phyloP scores from a whole-genome alignment of 225 moss, liverwort and hornwort species.

The Lunularia cruciata region DNA sequence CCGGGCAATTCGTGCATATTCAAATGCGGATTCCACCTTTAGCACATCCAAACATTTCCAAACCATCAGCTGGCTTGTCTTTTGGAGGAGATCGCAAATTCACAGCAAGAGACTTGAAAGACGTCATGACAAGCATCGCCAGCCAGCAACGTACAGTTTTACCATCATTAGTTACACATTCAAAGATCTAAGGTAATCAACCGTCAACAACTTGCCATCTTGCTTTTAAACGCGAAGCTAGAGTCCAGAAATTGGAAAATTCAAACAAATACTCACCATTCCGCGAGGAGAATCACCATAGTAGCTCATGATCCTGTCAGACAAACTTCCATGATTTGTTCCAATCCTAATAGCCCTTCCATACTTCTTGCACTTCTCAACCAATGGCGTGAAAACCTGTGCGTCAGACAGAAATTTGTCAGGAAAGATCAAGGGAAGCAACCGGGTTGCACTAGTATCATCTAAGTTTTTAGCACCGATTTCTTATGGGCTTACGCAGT shows the following conservation, averaged over 20 bases:
- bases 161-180: too few relatives aligned
- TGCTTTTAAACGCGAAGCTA: background rate
- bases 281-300: slow-evolving; percentile 95
- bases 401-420: slow-evolving; percentile 2
- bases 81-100: too few relatives aligned
- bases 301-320: slow-evolving; percentile 99
- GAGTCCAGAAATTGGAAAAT: background rate
- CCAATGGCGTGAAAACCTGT: slow-evolving; percentile 79
- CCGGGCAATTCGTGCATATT: slow-evolving; percentile 90
- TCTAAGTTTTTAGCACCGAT: background rate
- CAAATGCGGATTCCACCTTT: slow-evolving; percentile 98
- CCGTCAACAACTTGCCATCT: too few relatives aligned
- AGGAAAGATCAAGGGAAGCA: background rate
- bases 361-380: slow-evolving; percentile 92
- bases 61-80: background rate
- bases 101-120: too few relatives aligned
- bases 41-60: background rate
- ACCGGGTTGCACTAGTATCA: background rate
- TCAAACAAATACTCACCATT: slow-evolving; percentile 58
- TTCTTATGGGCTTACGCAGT: background rate
- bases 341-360: slow-evolving; percentile 91
- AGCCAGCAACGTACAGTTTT: too few relatives aligned
- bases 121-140: too few relatives aligned
- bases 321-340: slow-evolving; percentile 96
- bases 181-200: background rate